Conservation (phyloP, 208 protist species). For the Leishmania guyanensis region DNA sequence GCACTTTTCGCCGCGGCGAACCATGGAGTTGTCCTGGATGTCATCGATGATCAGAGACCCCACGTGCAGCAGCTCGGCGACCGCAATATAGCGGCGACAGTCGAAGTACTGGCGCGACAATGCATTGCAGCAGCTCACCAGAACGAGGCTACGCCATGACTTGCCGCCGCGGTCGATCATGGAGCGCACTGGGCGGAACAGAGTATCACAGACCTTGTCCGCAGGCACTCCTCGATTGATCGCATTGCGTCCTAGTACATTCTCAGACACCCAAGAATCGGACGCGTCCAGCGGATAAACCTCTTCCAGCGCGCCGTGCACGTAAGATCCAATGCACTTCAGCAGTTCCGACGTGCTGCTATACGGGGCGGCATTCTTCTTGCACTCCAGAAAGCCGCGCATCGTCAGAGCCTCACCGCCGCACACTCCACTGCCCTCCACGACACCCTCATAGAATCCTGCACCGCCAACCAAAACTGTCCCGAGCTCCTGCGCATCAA, state of each 20-base stretch:
- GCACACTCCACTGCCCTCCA: slow-evolving; percentile 34
- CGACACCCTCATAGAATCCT: slow-evolving; percentile 58
- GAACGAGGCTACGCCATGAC: slow-evolving; percentile 63
- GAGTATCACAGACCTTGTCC: slow-evolving; percentile 43
- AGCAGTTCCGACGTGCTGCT: slow-evolving; percentile 34
- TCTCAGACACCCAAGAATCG: slow-evolving; percentile 41
- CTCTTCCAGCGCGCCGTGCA: slow-evolving; percentile 28
- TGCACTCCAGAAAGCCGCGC: slow-evolving; percentile 50
- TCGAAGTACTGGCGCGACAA: slow-evolving; percentile 59
- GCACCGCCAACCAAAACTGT: slow-evolving; percentile 39
- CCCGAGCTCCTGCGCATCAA: slow-evolving; percentile 57
- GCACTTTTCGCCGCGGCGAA: slow-evolving; percentile 56
- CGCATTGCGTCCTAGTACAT: slow-evolving; percentile 48
- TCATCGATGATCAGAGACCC: slow-evolving; percentile 83
- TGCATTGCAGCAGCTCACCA: slow-evolving; percentile 57
- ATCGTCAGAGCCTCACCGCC: slow-evolving; percentile 25
- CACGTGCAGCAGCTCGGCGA: slow-evolving; percentile 68
- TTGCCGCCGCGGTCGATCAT: slow-evolving; percentile 71
- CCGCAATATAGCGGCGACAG: slow-evolving; percentile 50
- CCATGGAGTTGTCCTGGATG: slow-evolving; percentile 69
- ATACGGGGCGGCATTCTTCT: slow-evolving; percentile 24
- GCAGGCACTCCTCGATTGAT: slow-evolving; percentile 16
- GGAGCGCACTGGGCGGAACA: slow-evolving; percentile 58
- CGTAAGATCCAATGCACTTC: slow-evolving; percentile 42
- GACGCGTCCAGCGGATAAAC: slow-evolving; percentile 47